Conservation (phyloP, 1,284 basidiomycete species). For the Paramarasmius palmivorus region DNA sequence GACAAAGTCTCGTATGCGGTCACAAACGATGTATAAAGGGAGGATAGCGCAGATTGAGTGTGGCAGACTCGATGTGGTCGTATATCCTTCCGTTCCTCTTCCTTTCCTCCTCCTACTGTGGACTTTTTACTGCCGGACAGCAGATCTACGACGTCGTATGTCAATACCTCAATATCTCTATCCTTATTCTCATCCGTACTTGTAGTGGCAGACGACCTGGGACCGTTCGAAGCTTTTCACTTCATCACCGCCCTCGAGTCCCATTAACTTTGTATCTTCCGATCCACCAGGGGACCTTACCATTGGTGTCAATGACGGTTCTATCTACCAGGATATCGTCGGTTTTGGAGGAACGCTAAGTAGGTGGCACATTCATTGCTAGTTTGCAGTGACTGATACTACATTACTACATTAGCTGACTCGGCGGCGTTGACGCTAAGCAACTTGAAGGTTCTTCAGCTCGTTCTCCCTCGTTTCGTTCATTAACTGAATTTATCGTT, state of each 20-base stretch:
- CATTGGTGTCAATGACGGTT: conserved; percentile 26
- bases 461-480: not conserved
- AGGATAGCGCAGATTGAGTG: too few species aligned
- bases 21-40: too few species aligned
- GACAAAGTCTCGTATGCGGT: too few species aligned
- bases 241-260: conserved; percentile 31
- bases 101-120: not conserved
- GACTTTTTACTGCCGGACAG: conserved; percentile 8
- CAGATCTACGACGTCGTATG: conserved; percentile 28
- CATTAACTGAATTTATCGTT: not conserved
- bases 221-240: conserved; percentile 34
- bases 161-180: not conserved
- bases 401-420: conserved; percentile 24
- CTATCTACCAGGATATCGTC: conserved; percentile 28
- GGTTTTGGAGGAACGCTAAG: conserved; percentile 33
- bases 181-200: not conserved
- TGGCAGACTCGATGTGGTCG: too few species aligned
- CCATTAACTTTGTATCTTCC: conserved; percentile 37
- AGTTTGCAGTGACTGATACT: not conserved
- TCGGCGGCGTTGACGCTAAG: conserved; percentile 31
- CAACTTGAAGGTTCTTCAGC: conserved; percentile 27
- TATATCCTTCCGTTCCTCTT: too few species aligned
- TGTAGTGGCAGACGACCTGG: conserved; percentile 45
- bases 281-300: conserved; percentile 25
- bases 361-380: conserved; percentile 11